Base-by-base conservation (phyloP, 352 stramenopile species). In the Pythium rishiriense region DNA sequence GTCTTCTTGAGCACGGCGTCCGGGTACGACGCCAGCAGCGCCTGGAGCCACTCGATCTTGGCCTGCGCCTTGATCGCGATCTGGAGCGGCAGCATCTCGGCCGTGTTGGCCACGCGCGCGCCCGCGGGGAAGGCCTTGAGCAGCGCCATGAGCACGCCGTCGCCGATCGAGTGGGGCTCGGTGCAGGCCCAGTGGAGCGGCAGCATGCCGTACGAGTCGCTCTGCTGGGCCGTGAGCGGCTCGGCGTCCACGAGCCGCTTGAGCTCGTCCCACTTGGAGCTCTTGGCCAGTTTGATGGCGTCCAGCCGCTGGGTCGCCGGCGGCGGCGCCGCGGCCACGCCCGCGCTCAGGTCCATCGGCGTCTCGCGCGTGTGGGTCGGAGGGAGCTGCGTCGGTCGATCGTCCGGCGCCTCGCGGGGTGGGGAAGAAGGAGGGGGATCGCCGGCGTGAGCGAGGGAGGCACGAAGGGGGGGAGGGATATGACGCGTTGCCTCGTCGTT, bases 101-200 rank as follows among this genome's bases (percentile, higher is more conserved):
- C 87, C 46, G 83, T 92, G 68, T 96, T 96, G 29, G 72, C 68
- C 10, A 77, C 64, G 28, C 78, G 79, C 42, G 85, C 85, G 21
- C 85, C 87, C 12, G 78, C 66, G 25, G 87, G 87, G 52, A 77
- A 91, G 26, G 87, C 85, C 70, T 96, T 94, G 52, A 94, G 75
- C 46, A 96, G 66, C 22, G 81, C 74, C 62, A 94, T 75, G 26
- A 96, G 73, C 62, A 94, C 79, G 39, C 62, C 64, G 52, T 93
- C 83, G 49, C 83, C 76, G 56, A 93, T 86, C 24, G 85, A 82
- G 51, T 90, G 79, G 5, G 83, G 81, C 68, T 95, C 87, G 0
- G 87, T 96, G 66, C 87, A 96, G 14, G 87, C 85, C 87, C 87
- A 96, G 63, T 96, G 87, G 43, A 96, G 79, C 49, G 87, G 87